Evolutionary conservation across 2,329 filamentous ascomycete species (phyloP), one percentile per base, ranked within the genome.

Genomic region (Botrytis aclada): DNA sequence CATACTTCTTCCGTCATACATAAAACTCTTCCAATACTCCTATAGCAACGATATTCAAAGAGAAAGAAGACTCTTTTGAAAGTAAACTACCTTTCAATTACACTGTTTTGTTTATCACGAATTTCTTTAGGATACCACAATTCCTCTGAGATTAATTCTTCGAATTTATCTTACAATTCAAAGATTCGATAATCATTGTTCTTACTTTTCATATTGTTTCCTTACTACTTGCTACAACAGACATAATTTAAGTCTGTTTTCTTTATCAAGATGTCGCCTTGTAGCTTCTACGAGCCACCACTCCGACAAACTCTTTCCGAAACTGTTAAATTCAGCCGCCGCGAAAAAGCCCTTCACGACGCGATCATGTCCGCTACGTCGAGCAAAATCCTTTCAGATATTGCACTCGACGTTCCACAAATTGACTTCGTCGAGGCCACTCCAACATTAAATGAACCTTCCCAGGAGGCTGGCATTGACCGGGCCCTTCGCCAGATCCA

Each of bases 281-380:
- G 16, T 2, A 41, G 45, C 34, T 66, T 66, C 7, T 29, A 54
- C 8, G 32, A 66, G 4, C 45, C 54, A 22, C 45, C 64, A 39
- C 64, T 66, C 39, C 45, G 45, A 54, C 64, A 66, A 18, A n/a
- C 29, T 54, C 32, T 66, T 7, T 47, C 64, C 25, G 64, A 66
- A 66, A 34, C 29, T 1, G 22, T 6, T 22, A n/a, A 39, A 18
- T 39, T 29, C 4, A 66, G n/a, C 18, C 45, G 25, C 9, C 34
- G 34, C 7, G n/a, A 39, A 47, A n/a, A 39, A 9, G 32, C 16
- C 34, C 12, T 5, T 6, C 45, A 25, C 25, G 18, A 47, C 20
- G 43, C 45, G n/a, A 12, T 39, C 4, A n/a, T n/a, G 25, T 54
- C 4, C 32, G 45, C 64, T 22, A 9, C 45, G 25, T 37, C 64